Evolutionary conservation across 208 protist species (phyloP).

Genomic region (Leishmania gerbilli): DNA sequence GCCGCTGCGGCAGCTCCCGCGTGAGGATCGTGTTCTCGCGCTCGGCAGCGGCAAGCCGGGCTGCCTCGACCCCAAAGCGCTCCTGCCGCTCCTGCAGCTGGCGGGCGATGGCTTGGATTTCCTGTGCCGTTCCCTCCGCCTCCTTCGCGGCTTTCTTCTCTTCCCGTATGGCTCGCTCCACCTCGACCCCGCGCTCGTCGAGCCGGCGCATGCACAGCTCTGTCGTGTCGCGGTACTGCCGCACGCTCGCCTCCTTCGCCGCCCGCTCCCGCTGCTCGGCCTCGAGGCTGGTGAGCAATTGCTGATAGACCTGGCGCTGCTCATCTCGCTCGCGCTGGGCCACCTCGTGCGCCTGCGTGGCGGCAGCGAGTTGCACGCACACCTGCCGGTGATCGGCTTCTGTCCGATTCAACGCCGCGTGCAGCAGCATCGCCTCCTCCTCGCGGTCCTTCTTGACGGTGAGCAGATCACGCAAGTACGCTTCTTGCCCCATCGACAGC

Average conservation of each 20-base stretch:
- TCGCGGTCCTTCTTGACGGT: constrained; percentile 92
- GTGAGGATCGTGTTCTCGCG: constrained; percentile 81
- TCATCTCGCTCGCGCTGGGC: constrained; percentile 45
- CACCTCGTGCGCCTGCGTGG: constrained; percentile 10
- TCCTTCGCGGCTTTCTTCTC: constrained; percentile 45
- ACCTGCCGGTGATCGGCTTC: constrained; percentile 70
- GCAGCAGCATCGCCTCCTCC: constrained; percentile 85
- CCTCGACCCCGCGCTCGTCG: constrained; percentile 37
- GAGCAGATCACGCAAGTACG: constrained; percentile 94
- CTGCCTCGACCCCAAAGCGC: constrained; percentile 71
- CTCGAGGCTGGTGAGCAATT: constrained; percentile 65
- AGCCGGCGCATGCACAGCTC: constrained; percentile 63
- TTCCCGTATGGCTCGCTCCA: constrained; percentile 47
- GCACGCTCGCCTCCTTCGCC: constrained; percentile 90
- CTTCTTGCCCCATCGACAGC: constrained; percentile 94
- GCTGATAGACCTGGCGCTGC: constrained; percentile 53
- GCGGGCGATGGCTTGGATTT: constrained; percentile 33
- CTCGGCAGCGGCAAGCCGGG: constrained; percentile 80
- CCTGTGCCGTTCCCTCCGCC: constrained; percentile 41
- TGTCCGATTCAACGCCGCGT: constrained; percentile 51
- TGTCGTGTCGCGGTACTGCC: constrained; percentile 77
- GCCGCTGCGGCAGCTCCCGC: constrained; percentile 82
- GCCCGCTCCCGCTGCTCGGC: constrained; percentile 70
- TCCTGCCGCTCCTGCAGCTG: constrained; percentile 80
- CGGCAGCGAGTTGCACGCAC: constrained; percentile 5